Evolutionary conservation across 768 basidiomycete genomes (phyloP), one percentile per base, ranked within the genome.

Genomic region (Trametes cingulata): DNA sequence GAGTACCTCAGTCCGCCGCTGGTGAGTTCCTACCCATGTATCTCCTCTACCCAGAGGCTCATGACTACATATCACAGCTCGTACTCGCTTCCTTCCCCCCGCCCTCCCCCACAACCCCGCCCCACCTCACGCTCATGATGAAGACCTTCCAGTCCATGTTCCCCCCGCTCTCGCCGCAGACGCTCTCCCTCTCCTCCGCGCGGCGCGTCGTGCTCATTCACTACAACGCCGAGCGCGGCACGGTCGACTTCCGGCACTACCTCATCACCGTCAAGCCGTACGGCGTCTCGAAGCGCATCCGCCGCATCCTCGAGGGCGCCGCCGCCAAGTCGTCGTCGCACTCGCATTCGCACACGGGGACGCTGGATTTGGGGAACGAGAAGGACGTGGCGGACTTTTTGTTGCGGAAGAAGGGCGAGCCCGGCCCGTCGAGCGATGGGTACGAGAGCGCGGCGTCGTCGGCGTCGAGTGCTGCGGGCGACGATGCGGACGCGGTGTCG

Each of bases 131-230:
- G 37, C 87, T 98, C 58, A 83, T 98, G 69, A 89, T 95, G 83
- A 97, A 97, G 74, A 85, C 94, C 59, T 97, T 99, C 77, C 97
- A 98, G 73, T 88, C 92, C 29, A 78, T 99, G 61, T 99, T 98
- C 76, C 97, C 97, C 5, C 90, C 97, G 0, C 91, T 99, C 47
- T 81, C 91, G 12, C 92, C 92, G 0, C 82, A 90, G 67, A 82
- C 85, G 33, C 80, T 94, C 71, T 83, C 85, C 20, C 85, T 93
- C 51, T 89, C 95, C 52, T 90, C 93, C 33, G 95, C 95, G 3
- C 91, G 97, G 33, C 86, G 97, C 67, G 89, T 99, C 56, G 93
- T 98, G 35, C 88, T 99, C 50, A 77, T 98, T 50, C 87, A 94
- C 0, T 98, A 98, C 79, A 94, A 94, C 73, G 75, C 89, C 19